Evolutionary conservation across 2,329 filamentous ascomycete species (phyloP), one percentile per base, ranked within the genome.

Genomic region (Colletotrichum coccodes): DNA sequence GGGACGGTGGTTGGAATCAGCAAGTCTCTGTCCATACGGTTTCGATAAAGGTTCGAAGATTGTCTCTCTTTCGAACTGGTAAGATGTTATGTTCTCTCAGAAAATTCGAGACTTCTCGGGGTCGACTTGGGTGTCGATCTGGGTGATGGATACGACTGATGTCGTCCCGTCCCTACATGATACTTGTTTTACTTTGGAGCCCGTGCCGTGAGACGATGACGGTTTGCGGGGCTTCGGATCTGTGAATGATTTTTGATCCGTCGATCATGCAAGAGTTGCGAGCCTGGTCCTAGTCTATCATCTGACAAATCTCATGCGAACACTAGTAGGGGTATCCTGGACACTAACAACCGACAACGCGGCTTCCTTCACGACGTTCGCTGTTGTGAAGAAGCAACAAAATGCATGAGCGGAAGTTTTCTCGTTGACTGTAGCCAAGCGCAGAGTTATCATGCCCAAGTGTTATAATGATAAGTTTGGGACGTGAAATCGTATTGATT

Each of bases 161-260:
- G 14, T 46, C 12, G 12, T n/a, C 47, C 36, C 3, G 11, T 23
- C 40, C 14, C 26, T 21, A 50, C 34, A 32, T 60, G 66, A 65
- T 60, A 65, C 66, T 58, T n/a, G 56, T 65, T 65, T 60, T 36
- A 38, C 32, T 36, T 65, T 61, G 66, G 61, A 65, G 46, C 32
- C 26, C 32, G 36, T 54, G 54, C 65, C 65, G 61, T 68, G 66
- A 68, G 66, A 68, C 66, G 44, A 49, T 68, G 66, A 65, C 66
- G 66, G 26, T 30, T 40, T 49, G 54, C 49, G 66, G 62, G 61
- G 64, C 28, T 36, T 32, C 54, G 49, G 42, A 59, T 54, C 47
- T 21, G 23, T 26, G 30, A n/a, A 49, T 26, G 32, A 46, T 16
- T 36, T 60, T 36, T 21, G 47, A 28, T 46, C 49, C 32, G 46